phyloP scores from a whole-genome alignment of 2,329 filamentous ascomycete species.

The Emergomyces africanus region DNA sequence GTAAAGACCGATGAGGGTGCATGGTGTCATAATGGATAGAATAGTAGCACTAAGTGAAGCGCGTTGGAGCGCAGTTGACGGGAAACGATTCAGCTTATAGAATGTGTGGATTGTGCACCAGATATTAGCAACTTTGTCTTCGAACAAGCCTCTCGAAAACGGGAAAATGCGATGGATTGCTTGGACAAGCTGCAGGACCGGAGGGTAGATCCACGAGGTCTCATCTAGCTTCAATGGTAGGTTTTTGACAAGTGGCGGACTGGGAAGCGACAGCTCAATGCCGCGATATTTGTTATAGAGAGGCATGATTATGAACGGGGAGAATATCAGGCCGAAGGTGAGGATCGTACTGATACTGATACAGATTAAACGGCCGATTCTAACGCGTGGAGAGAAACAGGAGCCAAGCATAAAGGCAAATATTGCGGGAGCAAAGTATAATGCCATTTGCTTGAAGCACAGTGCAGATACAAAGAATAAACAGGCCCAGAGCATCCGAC shows the following conservation, averaged over 20 bases:
- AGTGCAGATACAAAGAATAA: conserved; percentile 87
- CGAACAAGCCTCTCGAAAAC: conserved; percentile 88
- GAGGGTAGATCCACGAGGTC: conserved; percentile 57
- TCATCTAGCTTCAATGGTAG: conserved; percentile 49
- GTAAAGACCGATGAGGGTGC: conserved; percentile 62
- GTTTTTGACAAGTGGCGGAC: conserved; percentile 48
- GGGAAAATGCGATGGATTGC: conserved; percentile 88
- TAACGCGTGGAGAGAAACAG: conserved; percentile 64
- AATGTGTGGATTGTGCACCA: conserved; percentile 91
- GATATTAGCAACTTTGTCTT: conserved; percentile 97
- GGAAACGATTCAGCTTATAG: conserved; percentile 73
- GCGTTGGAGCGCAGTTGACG: conserved; percentile 58
- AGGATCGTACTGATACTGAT: conserved; percentile 61
- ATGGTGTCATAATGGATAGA: conserved; percentile 63
- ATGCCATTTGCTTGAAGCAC: conserved; percentile 98
- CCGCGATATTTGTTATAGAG: conserved; percentile 55
- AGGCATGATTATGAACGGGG: conserved; percentile 62
- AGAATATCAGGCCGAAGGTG: conserved; percentile 61
- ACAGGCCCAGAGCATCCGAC: conserved; percentile 73
- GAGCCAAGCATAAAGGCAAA: conserved; percentile 84
- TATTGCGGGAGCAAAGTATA: conserved; percentile 89
- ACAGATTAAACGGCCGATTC: conserved; percentile 53
- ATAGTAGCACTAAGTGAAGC: conserved; percentile 64
- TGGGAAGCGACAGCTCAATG: conserved; percentile 47
- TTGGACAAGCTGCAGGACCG: conserved; percentile 68